A percentile compares a stretch with the other conserved stretches of the same genome.
These are phyloP conservation scores for Trametopsis cervina DNA, from an alignment of 768 basidiomycete species.

Conservation along the genomic window DNA sequence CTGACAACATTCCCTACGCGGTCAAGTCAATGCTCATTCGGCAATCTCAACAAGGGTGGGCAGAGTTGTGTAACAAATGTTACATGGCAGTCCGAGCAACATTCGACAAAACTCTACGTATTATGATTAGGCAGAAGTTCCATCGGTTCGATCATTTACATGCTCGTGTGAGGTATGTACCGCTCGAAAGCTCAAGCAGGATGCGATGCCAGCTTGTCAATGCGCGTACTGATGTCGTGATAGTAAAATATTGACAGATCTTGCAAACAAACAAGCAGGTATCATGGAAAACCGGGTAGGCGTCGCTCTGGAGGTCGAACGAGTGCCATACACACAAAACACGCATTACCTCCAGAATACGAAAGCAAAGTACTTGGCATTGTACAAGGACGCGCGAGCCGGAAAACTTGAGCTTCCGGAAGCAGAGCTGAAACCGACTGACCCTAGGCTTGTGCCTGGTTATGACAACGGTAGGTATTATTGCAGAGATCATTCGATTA, in stretches of 20 bases:
- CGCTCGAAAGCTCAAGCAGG: not conserved
- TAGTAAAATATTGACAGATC: slow-evolving; percentile 12
- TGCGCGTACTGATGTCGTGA: not conserved
- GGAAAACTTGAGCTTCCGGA: not conserved
- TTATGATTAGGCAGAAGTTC: slow-evolving; percentile 30
- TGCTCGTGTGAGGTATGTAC: slow-evolving; percentile 27
- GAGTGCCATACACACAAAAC: slow-evolving; percentile 34
- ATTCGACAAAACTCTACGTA: slow-evolving; percentile 24
- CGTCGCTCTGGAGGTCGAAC: slow-evolving; percentile 11
- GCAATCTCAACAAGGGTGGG: slow-evolving; percentile 32
- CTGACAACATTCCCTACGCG: slow-evolving; percentile 34
- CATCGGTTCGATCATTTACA: slow-evolving; percentile 31
- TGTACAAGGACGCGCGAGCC: slow-evolving; percentile 29
- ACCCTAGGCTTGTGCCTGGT: no score
- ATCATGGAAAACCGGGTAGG: slow-evolving; percentile 2
- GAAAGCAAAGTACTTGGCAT: slow-evolving; percentile 29
- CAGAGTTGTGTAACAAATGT: slow-evolving; percentile 25
- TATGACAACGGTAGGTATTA: no score
- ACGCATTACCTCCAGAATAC: slow-evolving; percentile 28
- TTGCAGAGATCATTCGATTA: no score
- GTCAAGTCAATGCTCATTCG: slow-evolving; percentile 34
- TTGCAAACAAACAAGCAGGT: slow-evolving; percentile 4
- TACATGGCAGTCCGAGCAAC: slow-evolving; percentile 27
- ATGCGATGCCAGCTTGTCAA: not conserved
- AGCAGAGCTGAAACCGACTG: not conserved